Evolutionary conservation across 345 rosid species (phyloP), one percentile per base, ranked within the genome.

Genomic region (Passiflora organensis): DNA sequence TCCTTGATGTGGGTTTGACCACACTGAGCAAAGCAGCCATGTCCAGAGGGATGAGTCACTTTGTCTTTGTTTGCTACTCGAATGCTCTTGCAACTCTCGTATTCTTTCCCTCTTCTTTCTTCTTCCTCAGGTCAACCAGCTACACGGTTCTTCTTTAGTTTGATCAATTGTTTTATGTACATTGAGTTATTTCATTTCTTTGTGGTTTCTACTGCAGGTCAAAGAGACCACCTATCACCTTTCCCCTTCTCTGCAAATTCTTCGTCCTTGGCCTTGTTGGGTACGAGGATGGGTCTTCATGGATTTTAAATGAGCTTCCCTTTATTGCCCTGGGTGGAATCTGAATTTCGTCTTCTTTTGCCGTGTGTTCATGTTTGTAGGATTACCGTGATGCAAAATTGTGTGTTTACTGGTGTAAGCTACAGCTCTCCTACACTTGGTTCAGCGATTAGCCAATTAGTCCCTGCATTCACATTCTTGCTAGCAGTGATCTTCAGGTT

Each of bases 401-500:
- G 75, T 38, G 63, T 76, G 8, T 66, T 55, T 55, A 72, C 84
- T 15, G 85, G 82, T 39, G 41, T 82, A 44, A 69, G 56, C 70
- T 79, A 70, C 64, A 75, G 81, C 55, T 77, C 85, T 51, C 88
- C 83, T 5, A 75, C 83, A 11, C 82, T 82, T 56, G 81, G 48
- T 32, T 77, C 83, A 60, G 79, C 85, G 43, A 62, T 75, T 23
- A 32, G 34, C 63, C 79, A 79, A 58, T 60, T 79, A 38, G 13
- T 75, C 43, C 85, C 85, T 13, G 80, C 83, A 60, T 71, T 77
- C 52, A 82, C 83, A 56, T 82, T 82, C 64, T 50, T 75, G 66
- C 76, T 79, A n/a, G 85, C 88, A 56, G 78, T 73, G 28, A 48
- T 73, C 67, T 82, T 77, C 79, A 73, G 85, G 88, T 82, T 65